Base-by-base conservation (phyloP, 2,329 filamentous ascomycete species). In the Fusarium sp. region DNA sequence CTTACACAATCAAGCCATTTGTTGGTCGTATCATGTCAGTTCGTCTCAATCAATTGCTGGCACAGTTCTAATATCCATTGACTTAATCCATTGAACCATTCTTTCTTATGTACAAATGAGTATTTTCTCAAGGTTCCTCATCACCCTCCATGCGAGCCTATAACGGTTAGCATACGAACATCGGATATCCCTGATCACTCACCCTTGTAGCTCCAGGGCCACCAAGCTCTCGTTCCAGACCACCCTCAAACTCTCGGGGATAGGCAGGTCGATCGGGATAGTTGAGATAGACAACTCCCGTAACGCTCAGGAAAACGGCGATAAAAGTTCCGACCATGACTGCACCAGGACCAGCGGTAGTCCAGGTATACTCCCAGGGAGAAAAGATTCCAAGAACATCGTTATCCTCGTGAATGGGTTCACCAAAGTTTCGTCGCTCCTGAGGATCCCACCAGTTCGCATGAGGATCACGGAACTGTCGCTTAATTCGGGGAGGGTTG, bases 401-500 rank as follows among this genome's bases (percentile, higher is more conserved):
- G 84, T 98, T 93, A 83, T 99, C 96, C 84, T 99, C 97, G 84
- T 99, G 96, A 59, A 97, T 91, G 18, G 96, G 94, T 84, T 99
- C 97, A 84, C 95, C 95, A 82, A 94, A 98, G 88, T 99, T 98
- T 80, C 96, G 91, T 82, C 95, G 92, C 84, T 98, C 96, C 86
- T 99, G 96, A 84, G 95, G 93, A 85, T 99, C 96, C 94, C 95
- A 98, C 94, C 95, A 99, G 81, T 94, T 92, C 81, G 85, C 96
- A 82, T 98, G 90, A 41, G 97, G 96, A 83, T 98, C 96, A 82
- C 96, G 94, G 86, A 94, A 93, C 83, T 95, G 92, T 78, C 96
- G 93, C 88, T 98, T 98, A 84, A 96, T 86, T 62, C 88, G 85
- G 20, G 91, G 90, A 66, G 94, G 93, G 85, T 95, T 94, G 80